Percentiles rank a stretch among this genome's conserved stretches.
phyloP scores from a whole-genome alignment of 257 asterid genomes.

The Solanum sejunctum region DNA sequence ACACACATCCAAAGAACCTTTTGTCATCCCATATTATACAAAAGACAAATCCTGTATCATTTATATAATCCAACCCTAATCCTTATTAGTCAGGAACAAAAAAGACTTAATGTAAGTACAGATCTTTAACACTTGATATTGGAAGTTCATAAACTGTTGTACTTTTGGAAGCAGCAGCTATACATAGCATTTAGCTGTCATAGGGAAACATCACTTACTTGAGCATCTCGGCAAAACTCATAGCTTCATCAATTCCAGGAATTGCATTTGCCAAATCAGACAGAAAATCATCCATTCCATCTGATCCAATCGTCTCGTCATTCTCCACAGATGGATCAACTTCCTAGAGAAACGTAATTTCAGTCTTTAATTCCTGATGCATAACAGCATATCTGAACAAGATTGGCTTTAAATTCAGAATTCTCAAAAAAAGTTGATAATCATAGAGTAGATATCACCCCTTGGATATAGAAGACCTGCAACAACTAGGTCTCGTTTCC shows the following conservation, averaged over 20 bases:
- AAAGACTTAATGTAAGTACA: neutral
- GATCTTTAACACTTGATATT: neutral
- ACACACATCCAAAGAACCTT: neutral
- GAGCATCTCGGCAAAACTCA: conserved; percentile 99
- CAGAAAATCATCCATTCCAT: conserved; percentile 65
- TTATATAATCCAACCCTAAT: neutral
- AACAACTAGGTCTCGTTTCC: neutral
- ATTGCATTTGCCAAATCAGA: conserved; percentile 88
- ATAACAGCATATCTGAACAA: neutral
- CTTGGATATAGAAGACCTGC: neutral
- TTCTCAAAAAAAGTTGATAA: neutral
- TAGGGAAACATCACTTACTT: conserved; percentile 38
- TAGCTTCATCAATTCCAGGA: conserved; percentile 97
- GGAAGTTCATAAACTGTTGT: neutral
- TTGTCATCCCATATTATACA: neutral
- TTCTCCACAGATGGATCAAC: conserved; percentile 87
- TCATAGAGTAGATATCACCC: neutral
- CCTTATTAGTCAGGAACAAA: neutral
- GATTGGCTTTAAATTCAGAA: neutral
- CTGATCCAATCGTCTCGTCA: conserved; percentile 51
- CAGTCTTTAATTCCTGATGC: neutral
- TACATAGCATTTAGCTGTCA: neutral
- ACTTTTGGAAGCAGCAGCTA: neutral
- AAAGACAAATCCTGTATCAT: neutral
- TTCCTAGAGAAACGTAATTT: conserved; percentile 42